Conservation (phyloP, 2,329 filamentous ascomycete species). For the Aspergillus versicolor region DNA sequence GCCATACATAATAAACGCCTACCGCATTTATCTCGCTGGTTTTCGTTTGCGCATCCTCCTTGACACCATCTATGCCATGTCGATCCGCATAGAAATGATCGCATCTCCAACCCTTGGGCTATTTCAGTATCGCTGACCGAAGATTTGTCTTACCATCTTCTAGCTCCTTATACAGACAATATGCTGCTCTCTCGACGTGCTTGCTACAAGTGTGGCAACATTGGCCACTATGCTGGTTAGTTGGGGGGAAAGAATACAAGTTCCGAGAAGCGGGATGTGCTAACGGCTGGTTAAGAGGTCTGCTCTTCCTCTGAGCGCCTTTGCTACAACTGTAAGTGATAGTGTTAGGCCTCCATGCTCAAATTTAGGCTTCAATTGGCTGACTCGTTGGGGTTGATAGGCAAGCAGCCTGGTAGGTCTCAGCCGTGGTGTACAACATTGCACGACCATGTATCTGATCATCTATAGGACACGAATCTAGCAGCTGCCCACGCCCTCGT, state of each 20-base stretch:
- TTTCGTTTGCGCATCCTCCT: not conserved
- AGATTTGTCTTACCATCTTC: not conserved
- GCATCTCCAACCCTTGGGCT: slow-evolving; percentile 1
- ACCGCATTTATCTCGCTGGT: not conserved
- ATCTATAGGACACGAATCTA: slow-evolving; percentile 81
- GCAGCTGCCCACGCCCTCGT: slow-evolving; percentile 92
- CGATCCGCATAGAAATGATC: not conserved
- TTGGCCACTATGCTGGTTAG: slow-evolving; percentile 65
- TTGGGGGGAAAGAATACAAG: slow-evolving; percentile 29
- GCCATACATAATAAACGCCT: not conserved
- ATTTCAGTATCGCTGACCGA: slow-evolving; percentile 17
- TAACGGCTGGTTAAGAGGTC: slow-evolving; percentile 65
- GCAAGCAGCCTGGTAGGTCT: slow-evolving; percentile 48
- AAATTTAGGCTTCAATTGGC: slow-evolving; percentile 15
- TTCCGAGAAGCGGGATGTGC: slow-evolving; percentile 53
- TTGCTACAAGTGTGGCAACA: slow-evolving; percentile 77
- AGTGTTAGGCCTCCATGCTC: not conserved
- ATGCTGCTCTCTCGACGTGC: slow-evolving; percentile 84
- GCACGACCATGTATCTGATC: slow-evolving; percentile 21
- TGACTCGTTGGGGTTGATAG: slow-evolving; percentile 28
- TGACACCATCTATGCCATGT: not conserved
- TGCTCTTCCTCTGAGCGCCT: slow-evolving; percentile 97
- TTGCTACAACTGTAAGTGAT: slow-evolving; percentile 92
- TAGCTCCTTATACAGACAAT: slow-evolving; percentile 31
- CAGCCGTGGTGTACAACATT: slow-evolving; percentile 11